These are phyloP conservation scores for Protomyces pachydermus DNA, from an alignment of 1,139 yeast genomes.

Conservation along the genomic window DNA sequence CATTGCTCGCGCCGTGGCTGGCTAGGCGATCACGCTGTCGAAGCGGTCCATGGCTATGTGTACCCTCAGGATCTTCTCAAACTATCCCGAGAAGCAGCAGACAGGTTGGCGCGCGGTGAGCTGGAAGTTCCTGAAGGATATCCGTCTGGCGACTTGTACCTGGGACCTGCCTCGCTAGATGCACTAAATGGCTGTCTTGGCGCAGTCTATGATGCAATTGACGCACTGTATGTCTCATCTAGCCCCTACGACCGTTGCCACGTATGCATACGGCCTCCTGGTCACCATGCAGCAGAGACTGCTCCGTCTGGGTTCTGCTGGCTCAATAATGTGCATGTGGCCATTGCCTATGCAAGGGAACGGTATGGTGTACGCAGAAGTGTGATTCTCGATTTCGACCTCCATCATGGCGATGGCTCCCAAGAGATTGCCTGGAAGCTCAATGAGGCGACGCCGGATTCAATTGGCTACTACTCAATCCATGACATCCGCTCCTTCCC, in stretches of 20 bases:
- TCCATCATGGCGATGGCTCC: slow-evolving; percentile 91
- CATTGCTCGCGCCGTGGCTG: slow-evolving; percentile 14
- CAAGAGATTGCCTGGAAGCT: slow-evolving; percentile 84
- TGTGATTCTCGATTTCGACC: slow-evolving; percentile 74
- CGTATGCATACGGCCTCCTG: slow-evolving; percentile 62
- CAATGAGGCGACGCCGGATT: slow-evolving; percentile 43
- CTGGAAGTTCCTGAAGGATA: slow-evolving; percentile 76
- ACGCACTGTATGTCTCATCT: slow-evolving; percentile 44
- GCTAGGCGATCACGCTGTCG: slow-evolving; percentile 48
- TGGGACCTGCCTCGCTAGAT: slow-evolving; percentile 60
- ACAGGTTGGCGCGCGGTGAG: slow-evolving; percentile 51
- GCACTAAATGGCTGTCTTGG: slow-evolving; percentile 80
- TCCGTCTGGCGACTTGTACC: slow-evolving; percentile 80
- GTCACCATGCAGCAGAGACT: slow-evolving; percentile 84
- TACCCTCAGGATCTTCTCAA: slow-evolving; percentile 65
- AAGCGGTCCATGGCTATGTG: slow-evolving; percentile 64
- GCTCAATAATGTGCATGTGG: slow-evolving; percentile 75
- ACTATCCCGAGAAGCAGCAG: slow-evolving; percentile 57
- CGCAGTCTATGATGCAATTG: slow-evolving; percentile 69
- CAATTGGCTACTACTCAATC: slow-evolving; percentile 75
- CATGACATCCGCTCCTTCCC: slow-evolving; percentile 88
- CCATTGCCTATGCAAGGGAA: slow-evolving; percentile 70
- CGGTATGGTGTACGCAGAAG: slow-evolving; percentile 69
- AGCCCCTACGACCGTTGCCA: slow-evolving; percentile 8
- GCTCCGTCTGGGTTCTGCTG: slow-evolving; percentile 85